Base-by-base conservation (phyloP, 2,329 filamentous ascomycete genomes). In the Chlorencoelia australis region DNA sequence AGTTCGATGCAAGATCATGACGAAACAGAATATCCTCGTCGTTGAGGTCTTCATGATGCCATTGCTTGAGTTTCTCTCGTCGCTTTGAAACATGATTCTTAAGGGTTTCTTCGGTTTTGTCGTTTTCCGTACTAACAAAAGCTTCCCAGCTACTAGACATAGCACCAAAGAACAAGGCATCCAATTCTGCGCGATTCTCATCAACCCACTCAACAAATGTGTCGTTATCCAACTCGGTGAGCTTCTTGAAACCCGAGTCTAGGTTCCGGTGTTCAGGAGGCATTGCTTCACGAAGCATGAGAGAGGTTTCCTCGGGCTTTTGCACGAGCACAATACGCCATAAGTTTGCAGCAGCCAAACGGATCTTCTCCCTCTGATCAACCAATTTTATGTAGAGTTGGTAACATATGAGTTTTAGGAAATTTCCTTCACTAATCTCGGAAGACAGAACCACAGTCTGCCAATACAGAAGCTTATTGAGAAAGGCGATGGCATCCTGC, bases 251-350 rank as follows among this genome's bases (percentile, higher is more conserved):
- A 0, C 84, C 85, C 8, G 73, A 71, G 4, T 75, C 77, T 4
- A 95, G 61, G 35, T 80, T 69, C 36, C 75, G 70, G 46, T 91
- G 82, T 20, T 91, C 78, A 1, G 74, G 66, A 0, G 71, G 70
- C 51, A 81, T 77, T 21, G 78, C 78, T 42, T 86, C 76, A 14
- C 74, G 77, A 30, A 96, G 72, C 33, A 95, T 71, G 1, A 69
- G 66, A 0, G 77, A 71, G 14, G 84, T 83, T 54, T 94, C 87
- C 4, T 82, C 73, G 0, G 89, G 88, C 58, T 94, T 95, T 52
- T 96, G 89, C 1, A 96, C 86, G 38, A 96, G 70, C 48, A 96
- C 75, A 30, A 94, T 83, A n/a, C 91, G 77, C 74, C 89, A 86
- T 16, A 96, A 72, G 46, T 84, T 82, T 8, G 85, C 85, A 18